Evolutionary conservation across 139 green algal species (phyloP), one percentile per base, ranked within the genome.

Genomic region (Chlorella vulgaris): DNA sequence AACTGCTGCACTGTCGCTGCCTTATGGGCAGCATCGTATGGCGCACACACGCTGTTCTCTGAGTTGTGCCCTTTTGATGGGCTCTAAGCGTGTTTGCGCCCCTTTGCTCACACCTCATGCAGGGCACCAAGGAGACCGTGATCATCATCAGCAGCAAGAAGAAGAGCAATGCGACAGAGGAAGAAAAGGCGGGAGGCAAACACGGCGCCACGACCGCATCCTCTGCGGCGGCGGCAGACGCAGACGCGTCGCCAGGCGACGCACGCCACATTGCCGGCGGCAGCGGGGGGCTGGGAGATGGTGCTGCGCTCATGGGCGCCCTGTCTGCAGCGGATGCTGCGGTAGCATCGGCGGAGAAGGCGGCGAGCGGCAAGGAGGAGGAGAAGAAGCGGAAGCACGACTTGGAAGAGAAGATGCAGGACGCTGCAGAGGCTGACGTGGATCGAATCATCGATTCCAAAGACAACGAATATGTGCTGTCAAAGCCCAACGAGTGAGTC

Each of bases 401-500:
- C 18, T 40, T 78, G 13, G 53, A 65, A 19, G 77, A 80, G 8
- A 69, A 77, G 43, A 50, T 76, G 7, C 70, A 74, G 33, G 47
- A 28, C 36, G 69, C 35, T 1, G 36, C 78, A 0, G 86, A 93
- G 81, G 58, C 90, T 7, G 93, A 95, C 39, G 95, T 99, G 22
- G 95, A 97, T 43, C 82, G 96, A 8, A 96, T 99, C 51, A 96
- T 99, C 63, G 96, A 99, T 85, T 92, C 89, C 0, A 87, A 98
- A 38, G 96, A 98, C 89, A 99, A 99, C 76, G 96, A 97, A 77
- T 99, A 98, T 80, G 94, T 99, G n/a, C 92, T 99, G 43, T 99
- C 96, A 29, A 95, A 93, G 51, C 92, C 96, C 21, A 96, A 95
- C 86, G 81, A 83, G 53, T 91, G 70, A 61, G 76, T 65, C 13